Evolutionary conservation across 116 monocot genomes (phyloP).

Genomic region (Zostera marina): DNA sequence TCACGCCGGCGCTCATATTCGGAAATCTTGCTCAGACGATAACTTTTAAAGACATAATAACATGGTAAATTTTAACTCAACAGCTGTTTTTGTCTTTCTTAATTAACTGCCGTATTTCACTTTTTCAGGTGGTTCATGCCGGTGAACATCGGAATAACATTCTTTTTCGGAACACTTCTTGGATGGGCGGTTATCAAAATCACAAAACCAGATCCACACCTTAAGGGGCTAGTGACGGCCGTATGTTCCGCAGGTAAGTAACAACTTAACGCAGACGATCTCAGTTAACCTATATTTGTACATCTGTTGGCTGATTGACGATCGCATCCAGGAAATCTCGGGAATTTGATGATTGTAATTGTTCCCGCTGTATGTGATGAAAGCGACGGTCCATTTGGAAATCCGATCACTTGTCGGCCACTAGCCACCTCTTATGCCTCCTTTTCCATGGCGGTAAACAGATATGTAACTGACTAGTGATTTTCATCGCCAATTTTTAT

Average conservation of each 20-base stretch:
- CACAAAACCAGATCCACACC: slow-evolving; percentile 31
- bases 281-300: not conserved
- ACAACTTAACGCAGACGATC: not conserved
- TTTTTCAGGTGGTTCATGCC: slow-evolving; percentile 99
- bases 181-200: slow-evolving; percentile 62
- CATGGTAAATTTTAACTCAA: slow-evolving; percentile 44
- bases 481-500: not conserved
- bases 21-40: slow-evolving; percentile 61
- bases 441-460: slow-evolving; percentile 94
- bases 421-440: slow-evolving; percentile 62
- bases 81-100: too few relatives aligned
- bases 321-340: slow-evolving; percentile 68
- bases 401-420: slow-evolving; percentile 20
- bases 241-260: slow-evolving; percentile 60
- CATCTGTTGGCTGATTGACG: too few relatives aligned
- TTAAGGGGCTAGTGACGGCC: slow-evolving; percentile 55
- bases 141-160: slow-evolving; percentile 59
- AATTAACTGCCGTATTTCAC: too few relatives aligned
- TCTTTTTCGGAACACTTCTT: slow-evolving; percentile 47
- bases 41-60: slow-evolving; percentile 57
- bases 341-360: slow-evolving; percentile 64
- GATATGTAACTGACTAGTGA: too few relatives aligned
- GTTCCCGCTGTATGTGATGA: slow-evolving; percentile 68
- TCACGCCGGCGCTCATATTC: slow-evolving; percentile 71
- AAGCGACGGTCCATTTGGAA: slow-evolving; percentile 46